Conservation (phyloP, 129 eudicot species). For the Silybum marianum region DNA sequence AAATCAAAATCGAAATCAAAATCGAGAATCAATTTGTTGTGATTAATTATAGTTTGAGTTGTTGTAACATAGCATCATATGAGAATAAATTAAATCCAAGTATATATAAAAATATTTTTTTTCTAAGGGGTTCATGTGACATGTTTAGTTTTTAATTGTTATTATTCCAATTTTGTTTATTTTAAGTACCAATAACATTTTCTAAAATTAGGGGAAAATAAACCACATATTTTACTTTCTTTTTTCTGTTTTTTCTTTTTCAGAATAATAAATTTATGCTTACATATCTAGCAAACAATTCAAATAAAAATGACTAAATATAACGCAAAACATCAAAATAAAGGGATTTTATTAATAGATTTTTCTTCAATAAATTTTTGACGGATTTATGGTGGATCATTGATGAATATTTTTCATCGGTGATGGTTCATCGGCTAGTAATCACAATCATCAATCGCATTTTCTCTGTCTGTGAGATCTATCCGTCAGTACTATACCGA, state of each 20-base stretch:
- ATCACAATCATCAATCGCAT: neutral
- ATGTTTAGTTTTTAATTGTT: constrained; percentile 28
- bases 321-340: neutral
- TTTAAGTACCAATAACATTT: constrained; percentile 18
- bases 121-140: constrained; percentile 42
- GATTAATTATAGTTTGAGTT: constrained; percentile 27
- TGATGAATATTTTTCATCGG: neutral
- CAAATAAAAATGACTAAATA: neutral
- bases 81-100: constrained; percentile 23
- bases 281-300: neutral
- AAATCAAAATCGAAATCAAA: constrained; percentile 19
- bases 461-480: neutral
- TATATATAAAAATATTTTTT: constrained; percentile 23
- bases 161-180: constrained; percentile 39
- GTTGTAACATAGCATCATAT: constrained; percentile 34
- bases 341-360: neutral
- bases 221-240: constrained; percentile 26
- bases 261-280: neutral
- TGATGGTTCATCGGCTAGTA: neutral
- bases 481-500: neutral
- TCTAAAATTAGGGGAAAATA: neutral
- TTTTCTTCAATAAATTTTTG: neutral
- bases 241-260: neutral
- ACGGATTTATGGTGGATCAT: neutral
- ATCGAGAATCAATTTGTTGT: constrained; percentile 25